Base-by-base conservation (phyloP, 1,284 basidiomycete genomes). In the Megacollybia platyphylla region DNA sequence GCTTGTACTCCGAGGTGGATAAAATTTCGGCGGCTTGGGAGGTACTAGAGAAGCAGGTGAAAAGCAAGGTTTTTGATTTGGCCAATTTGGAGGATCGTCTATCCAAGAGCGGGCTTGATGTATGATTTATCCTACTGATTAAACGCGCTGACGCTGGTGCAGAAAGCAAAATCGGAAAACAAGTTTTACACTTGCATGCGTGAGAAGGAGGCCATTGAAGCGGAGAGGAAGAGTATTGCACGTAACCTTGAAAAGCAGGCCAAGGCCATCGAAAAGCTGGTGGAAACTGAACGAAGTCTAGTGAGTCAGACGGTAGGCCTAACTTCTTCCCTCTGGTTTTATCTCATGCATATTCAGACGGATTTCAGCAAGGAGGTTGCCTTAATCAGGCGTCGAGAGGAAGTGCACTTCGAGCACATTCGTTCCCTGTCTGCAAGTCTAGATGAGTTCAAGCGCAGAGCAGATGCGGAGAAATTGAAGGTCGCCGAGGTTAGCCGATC, bases 161-260 rank as follows among this genome's bases (percentile, higher is more conserved):
- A 85, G 77, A 86, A 78, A 81, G 87, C 89, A 9, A 97, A 94
- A 63, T 81, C 87, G 15, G 93, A 97, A 54, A 96, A 92, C 68
- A 96, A 92, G 62, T 97, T 82, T 61, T 97, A 84, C 58, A 76
- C 87, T 20, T 81, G 85, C 4, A 90, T 94, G 84, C 79, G 89
- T 28, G 79, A 85, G 45, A 92, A 89, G 58, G 92, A 97, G 48
- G 79, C 84, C 2, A 62, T 84, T 4, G 86, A 90, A 30, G 69
- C 67, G 2, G 89, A 96, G 58, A 73, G 79, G 46, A 86, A 87
- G 57, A 76, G 73, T 29, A 62, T 83, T 17, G 60, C 68, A 20
- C 58, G 63, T 44, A 61, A 60, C 42, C 37, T 79, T 11, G 89
- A 93, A 55, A 87, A 87, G 51, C 89, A 93, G 55, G 70, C 71